phyloP scores from a whole-genome alignment of 1,284 basidiomycete genomes.

The Tausonia pullulans region DNA sequence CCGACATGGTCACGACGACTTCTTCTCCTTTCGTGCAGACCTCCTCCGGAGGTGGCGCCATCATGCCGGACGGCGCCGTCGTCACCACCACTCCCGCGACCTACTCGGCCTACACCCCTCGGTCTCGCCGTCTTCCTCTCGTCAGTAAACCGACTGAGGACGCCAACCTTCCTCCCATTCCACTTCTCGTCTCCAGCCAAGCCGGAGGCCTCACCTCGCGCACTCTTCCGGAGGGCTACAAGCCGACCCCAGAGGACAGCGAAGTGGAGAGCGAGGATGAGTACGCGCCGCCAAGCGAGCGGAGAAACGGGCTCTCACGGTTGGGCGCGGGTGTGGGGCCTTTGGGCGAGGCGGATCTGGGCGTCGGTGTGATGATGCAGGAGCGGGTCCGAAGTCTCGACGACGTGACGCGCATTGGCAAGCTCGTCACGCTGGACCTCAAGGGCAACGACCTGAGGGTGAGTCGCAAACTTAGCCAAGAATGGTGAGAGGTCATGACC shows the following conservation, averaged over 20 bases:
- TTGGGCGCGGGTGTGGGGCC: neutral
- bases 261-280: neutral
- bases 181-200: slow-evolving; percentile 57
- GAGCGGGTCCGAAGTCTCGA: slow-evolving; percentile 69
- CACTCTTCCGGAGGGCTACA: slow-evolving; percentile 39
- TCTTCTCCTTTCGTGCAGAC: slow-evolving; percentile 29
- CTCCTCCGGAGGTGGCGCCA: slow-evolving; percentile 28
- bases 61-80: slow-evolving; percentile 38
- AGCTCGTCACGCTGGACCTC: slow-evolving; percentile 77
- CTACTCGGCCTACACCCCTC: slow-evolving; percentile 67
- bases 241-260: slow-evolving; percentile 10
- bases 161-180: slow-evolving; percentile 26
- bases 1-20: slow-evolving; percentile 51
- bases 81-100: slow-evolving; percentile 41
- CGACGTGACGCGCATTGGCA: slow-evolving; percentile 69
- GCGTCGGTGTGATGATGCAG: slow-evolving; percentile 33
- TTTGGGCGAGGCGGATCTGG: neutral
- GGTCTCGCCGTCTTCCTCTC: slow-evolving; percentile 28
- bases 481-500: neutral
- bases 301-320: neutral
- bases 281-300: neutral
- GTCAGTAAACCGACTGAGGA: slow-evolving; percentile 6
- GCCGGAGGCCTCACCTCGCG: slow-evolving; percentile 67
- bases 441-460: slow-evolving; percentile 83
- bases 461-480: slow-evolving; percentile 29